phyloP scores from a whole-genome alignment of 2,329 filamentous ascomycete species.

The Aspergillus amoenus region DNA sequence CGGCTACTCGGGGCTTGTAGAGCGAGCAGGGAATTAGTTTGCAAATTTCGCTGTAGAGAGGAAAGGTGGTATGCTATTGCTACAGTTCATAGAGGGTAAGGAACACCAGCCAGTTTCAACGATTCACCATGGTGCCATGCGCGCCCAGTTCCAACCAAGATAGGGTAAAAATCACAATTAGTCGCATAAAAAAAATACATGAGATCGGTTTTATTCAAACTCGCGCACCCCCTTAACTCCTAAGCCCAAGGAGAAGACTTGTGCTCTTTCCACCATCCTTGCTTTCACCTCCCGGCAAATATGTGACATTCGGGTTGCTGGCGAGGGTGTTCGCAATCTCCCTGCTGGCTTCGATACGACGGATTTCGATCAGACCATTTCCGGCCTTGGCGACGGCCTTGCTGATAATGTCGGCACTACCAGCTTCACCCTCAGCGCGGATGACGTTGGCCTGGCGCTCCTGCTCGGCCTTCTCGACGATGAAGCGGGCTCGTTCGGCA shows the following conservation, averaged over 20 bases:
- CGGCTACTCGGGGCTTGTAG: neutral
- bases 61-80: constrained; percentile 28
- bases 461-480: constrained; percentile 98
- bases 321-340: constrained; percentile 92
- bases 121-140: constrained; percentile 29
- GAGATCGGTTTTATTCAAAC: constrained; percentile 4
- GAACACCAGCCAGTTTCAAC: constrained; percentile 25
- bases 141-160: constrained; percentile 25
- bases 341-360: constrained; percentile 93
- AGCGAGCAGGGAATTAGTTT: neutral
- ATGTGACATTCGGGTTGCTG: constrained; percentile 91
- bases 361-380: constrained; percentile 90
- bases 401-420: constrained; percentile 92
- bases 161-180: constrained; percentile 19
- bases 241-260: constrained; percentile 66
- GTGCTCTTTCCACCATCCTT: constrained; percentile 62
- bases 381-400: constrained; percentile 91
- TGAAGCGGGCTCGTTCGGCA: constrained; percentile 93
- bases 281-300: constrained; percentile 72
- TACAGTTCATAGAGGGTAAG: constrained; percentile 23
- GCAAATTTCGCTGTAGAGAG: constrained; percentile 13
- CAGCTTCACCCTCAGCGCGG: constrained; percentile 94
- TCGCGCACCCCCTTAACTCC: constrained; percentile 43
- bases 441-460: constrained; percentile 99
- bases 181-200: constrained; percentile 21